Percentiles rank a stretch among this genome's conserved stretches.
Evolutionary conservation across 176 grass and related monocot genomes (phyloP).

Genomic region (Hordeum marinum): DNA sequence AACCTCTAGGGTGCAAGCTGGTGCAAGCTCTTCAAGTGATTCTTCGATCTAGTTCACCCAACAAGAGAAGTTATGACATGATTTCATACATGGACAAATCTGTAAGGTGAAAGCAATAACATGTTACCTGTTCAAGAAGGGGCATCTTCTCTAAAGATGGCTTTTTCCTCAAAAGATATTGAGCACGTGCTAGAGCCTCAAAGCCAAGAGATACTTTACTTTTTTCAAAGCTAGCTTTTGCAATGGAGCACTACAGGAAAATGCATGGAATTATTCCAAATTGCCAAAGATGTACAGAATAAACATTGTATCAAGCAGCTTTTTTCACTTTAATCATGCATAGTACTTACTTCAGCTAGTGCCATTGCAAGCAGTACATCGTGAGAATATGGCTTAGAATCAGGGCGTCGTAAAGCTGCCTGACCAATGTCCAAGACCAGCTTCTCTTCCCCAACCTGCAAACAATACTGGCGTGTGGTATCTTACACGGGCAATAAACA

Average conservation of each 20-base stretch:
- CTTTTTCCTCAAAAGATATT: conserved; percentile 83
- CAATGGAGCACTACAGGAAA: conserved; percentile 80
- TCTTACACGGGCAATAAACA: conserved; percentile 17
- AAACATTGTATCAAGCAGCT: not conserved
- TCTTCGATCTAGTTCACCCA: conserved; percentile 81
- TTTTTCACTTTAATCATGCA: not conserved
- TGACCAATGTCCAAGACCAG: conserved; percentile 82
- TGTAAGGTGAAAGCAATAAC: conserved; percentile 20
- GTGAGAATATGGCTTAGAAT: conserved; percentile 82
- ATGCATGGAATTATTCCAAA: conserved; percentile 32
- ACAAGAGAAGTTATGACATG: conserved; percentile 28
- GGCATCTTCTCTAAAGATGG: conserved; percentile 75
- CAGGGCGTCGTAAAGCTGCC: conserved; percentile 48
- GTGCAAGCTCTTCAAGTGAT: conserved; percentile 95
- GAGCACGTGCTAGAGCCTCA: conserved; percentile 94
- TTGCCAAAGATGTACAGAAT: not conserved
- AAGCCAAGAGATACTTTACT: conserved; percentile 90
- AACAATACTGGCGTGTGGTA: conserved; percentile 2
- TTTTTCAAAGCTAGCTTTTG: conserved; percentile 88
- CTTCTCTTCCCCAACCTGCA: conserved; percentile 93
- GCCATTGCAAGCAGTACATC: conserved; percentile 92
- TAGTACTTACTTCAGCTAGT: conserved; percentile 77
- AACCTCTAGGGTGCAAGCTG: conserved; percentile 90
- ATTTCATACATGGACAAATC: not conserved
- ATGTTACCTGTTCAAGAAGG: conserved; percentile 76